Evolutionary conservation across 129 eudicot species (phyloP).

Genomic region (Silybum marianum): DNA sequence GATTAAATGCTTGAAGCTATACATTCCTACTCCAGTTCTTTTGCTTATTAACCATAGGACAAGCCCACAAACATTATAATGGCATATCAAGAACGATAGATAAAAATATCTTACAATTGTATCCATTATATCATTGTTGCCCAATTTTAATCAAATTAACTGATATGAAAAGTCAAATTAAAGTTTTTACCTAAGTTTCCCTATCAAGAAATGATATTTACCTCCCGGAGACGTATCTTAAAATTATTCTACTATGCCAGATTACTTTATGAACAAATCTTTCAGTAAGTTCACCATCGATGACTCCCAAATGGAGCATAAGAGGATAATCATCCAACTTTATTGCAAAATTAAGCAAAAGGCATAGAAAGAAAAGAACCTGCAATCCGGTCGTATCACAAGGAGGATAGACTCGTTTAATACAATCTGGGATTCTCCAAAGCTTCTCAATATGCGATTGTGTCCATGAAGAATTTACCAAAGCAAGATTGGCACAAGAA

Average conservation of each 20-base stretch:
- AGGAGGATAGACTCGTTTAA: slow-evolving; percentile 85
- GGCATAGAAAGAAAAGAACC: slow-evolving; percentile 40
- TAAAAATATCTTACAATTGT: not conserved
- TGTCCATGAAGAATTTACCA: slow-evolving; percentile 99
- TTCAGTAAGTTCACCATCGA: slow-evolving; percentile 1
- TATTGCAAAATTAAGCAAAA: slow-evolving; percentile 2
- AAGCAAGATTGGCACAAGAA: slow-evolving; percentile 81
- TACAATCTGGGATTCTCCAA: slow-evolving; percentile 77
- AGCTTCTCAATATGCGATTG: slow-evolving; percentile 79
- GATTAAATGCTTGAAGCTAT: not conserved
- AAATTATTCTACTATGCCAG: slow-evolving; percentile 1
- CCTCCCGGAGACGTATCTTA: not conserved
- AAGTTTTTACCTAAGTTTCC: not conserved
- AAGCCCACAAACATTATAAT: not conserved
- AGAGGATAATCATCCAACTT: slow-evolving; percentile 1
- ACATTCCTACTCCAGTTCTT: not conserved
- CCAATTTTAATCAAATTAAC: not conserved
- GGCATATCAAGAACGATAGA: not conserved
- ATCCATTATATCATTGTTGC: not conserved
- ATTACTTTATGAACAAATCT: not conserved
- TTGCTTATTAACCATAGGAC: not conserved
- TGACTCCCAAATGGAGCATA: slow-evolving; percentile 4
- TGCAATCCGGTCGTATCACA: slow-evolving; percentile 96
- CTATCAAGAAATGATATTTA: not conserved
- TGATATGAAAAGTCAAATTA: not conserved